Percentiles rank a stretch among this genome's conserved stretches.
These are phyloP conservation scores for Ilex asprella DNA, from an alignment of 257 asterid genomes.

Conservation along the genomic window DNA sequence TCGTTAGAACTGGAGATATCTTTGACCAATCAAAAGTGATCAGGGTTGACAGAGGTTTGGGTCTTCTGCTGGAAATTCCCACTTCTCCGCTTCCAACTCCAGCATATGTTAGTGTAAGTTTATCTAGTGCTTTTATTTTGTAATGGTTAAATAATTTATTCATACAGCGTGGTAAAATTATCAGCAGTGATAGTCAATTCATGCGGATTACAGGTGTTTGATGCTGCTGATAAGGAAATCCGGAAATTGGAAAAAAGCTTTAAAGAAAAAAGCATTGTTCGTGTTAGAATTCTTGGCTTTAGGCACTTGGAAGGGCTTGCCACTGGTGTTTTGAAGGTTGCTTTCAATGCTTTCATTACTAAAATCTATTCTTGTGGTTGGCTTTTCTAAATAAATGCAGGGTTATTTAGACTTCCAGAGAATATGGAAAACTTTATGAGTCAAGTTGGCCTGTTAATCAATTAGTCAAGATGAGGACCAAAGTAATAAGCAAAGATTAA, in stretches of 20 bases:
- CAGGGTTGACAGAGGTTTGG: slow-evolving; percentile 79
- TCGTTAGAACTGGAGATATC: slow-evolving; percentile 76
- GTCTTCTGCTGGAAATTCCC: slow-evolving; percentile 78
- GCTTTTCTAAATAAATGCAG: background rate
- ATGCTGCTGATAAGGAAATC: slow-evolving; percentile 74
- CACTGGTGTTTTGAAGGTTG: slow-evolving; percentile 73
- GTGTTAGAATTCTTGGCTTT: slow-evolving; percentile 79
- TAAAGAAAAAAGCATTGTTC: slow-evolving; percentile 71
- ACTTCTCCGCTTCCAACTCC: slow-evolving; percentile 77
- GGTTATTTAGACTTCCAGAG: no score
- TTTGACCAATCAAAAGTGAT: slow-evolving; percentile 74
- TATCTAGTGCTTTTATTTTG: slow-evolving; percentile 4
- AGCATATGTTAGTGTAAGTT: slow-evolving; percentile 78
- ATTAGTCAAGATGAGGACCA: no score
- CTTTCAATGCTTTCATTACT: background rate
- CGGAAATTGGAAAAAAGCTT: slow-evolving; percentile 66
- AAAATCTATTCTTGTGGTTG: slow-evolving; percentile 2
- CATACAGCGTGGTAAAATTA: slow-evolving; percentile 7
- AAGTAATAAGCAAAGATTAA: no score
- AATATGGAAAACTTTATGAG: no score
- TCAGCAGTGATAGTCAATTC: slow-evolving; percentile 5
- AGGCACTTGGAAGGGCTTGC: slow-evolving; percentile 96
- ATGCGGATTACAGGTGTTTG: slow-evolving; percentile 46
- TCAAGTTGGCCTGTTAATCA: no score
- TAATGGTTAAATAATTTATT: background rate